Percentiles rank a stretch among this genome's conserved stretches.
phyloP scores from a whole-genome alignment of 2,329 filamentous ascomycete species.

The Cytospora leucostoma region DNA sequence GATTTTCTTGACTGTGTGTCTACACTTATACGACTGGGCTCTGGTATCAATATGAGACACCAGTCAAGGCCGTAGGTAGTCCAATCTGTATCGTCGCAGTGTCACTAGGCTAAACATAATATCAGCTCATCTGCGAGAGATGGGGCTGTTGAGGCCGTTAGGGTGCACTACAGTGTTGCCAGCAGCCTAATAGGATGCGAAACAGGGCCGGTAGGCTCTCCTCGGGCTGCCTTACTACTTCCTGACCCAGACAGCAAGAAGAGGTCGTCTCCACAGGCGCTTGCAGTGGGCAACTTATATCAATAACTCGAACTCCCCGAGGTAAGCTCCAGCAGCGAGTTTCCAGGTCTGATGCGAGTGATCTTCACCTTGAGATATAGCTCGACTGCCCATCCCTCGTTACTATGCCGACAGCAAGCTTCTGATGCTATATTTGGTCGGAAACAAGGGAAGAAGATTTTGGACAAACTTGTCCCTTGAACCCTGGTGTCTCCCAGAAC shows the following conservation, averaged over 20 bases:
- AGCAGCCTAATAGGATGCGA: background rate
- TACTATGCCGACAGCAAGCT: background rate
- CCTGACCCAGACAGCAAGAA: background rate
- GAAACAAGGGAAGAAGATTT: too few species aligned
- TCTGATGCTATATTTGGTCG: background rate
- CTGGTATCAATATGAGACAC: slow-evolving; percentile 5
- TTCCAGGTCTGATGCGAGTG: background rate
- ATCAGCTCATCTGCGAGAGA: slow-evolving; percentile 3
- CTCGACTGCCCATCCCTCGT: background rate
- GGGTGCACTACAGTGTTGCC: background rate
- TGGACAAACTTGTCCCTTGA: too few species aligned
- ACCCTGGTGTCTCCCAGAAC: too few species aligned
- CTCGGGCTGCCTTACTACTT: background rate
- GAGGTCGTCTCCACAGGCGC: background rate
- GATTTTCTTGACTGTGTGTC: background rate
- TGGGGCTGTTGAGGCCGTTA: background rate
- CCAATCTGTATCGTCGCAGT: slow-evolving; percentile 1
- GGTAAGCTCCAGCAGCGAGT: background rate
- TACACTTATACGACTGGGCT: background rate
- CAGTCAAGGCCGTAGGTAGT: slow-evolving; percentile 17
- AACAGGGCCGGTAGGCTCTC: background rate
- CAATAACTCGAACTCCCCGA: background rate
- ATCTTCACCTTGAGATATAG: background rate
- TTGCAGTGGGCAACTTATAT: background rate
- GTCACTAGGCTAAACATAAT: slow-evolving; percentile 17